Conservation (phyloP, 1,284 basidiomycete species). For the Trichosporon sp. region DNA sequence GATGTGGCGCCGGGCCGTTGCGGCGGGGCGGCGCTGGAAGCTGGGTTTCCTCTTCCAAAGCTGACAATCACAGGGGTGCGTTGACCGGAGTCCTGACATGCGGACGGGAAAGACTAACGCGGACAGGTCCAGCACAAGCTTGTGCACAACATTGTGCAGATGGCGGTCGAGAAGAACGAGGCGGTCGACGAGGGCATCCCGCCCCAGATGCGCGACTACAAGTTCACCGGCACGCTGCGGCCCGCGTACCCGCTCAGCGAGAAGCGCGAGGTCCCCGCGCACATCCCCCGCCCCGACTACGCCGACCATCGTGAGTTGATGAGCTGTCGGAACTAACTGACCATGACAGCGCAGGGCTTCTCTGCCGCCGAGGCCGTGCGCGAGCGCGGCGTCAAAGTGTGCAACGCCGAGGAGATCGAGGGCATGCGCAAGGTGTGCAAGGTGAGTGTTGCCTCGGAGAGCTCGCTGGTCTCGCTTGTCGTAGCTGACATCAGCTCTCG, state of each 20-base stretch:
- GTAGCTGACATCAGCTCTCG: conserved; percentile 59
- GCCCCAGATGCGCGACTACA: conserved; percentile 41
- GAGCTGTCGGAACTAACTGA: conserved; percentile 1
- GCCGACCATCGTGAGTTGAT: conserved; percentile 48
- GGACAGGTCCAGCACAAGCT: conserved; percentile 41
- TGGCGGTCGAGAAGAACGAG: conserved; percentile 37
- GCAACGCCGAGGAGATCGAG: conserved; percentile 49
- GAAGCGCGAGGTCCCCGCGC: conserved; percentile 42
- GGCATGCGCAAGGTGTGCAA: conserved; percentile 49
- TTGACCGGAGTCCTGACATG: background rate
- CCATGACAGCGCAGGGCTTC: conserved; percentile 43
- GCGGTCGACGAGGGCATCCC: conserved; percentile 41
- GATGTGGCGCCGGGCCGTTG: background rate
- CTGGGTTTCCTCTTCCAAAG: background rate
- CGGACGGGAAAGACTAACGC: background rate
- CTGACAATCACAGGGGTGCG: conserved; percentile 27
- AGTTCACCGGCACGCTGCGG: conserved; percentile 47
- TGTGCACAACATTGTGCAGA: conserved; percentile 47
- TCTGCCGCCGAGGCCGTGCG: conserved; percentile 39
- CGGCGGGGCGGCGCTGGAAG: background rate
- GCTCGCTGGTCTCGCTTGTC: background rate
- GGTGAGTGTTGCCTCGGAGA: conserved; percentile 26
- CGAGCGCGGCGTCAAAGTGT: conserved; percentile 37
- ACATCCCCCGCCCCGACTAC: conserved; percentile 49
- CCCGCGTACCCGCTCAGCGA: conserved; percentile 49